Conservation (phyloP, 768 basidiomycete species). For the Mycena albidolilacea region DNA sequence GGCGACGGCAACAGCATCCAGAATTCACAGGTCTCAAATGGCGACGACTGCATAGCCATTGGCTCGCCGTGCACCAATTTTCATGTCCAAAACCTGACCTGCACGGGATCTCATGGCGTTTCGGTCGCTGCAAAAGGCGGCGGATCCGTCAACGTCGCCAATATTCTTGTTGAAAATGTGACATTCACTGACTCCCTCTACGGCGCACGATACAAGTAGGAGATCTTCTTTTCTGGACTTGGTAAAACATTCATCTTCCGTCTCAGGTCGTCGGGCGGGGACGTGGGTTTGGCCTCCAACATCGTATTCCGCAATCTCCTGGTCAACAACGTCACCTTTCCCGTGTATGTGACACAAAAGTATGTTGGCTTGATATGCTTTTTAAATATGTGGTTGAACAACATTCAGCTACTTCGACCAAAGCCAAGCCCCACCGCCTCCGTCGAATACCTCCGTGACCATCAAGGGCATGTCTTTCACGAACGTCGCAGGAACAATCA, state of each 20-base stretch:
- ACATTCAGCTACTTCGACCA: slow-evolving; percentile 32
- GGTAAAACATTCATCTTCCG: neutral
- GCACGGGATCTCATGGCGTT: slow-evolving; percentile 37
- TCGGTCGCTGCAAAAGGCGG: slow-evolving; percentile 39
- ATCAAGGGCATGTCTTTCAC: slow-evolving; percentile 29
- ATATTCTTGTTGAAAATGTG: slow-evolving; percentile 36
- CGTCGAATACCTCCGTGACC: slow-evolving; percentile 30
- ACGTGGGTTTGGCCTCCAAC: slow-evolving; percentile 27
- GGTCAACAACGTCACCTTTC: slow-evolving; percentile 37
- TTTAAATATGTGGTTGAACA: neutral
- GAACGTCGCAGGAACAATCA: slow-evolving; percentile 32
- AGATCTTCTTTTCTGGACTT: neutral
- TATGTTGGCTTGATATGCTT: neutral
- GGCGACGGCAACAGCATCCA: slow-evolving; percentile 37
- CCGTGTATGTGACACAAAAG: slow-evolving; percentile 38
- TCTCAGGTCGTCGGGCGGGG: slow-evolving; percentile 23
- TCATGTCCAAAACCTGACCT: slow-evolving; percentile 28
- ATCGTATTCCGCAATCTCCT: slow-evolving; percentile 29
- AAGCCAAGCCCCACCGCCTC: slow-evolving; percentile 36
- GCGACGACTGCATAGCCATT: slow-evolving; percentile 36
- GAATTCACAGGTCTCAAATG: slow-evolving; percentile 30
- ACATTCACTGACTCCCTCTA: slow-evolving; percentile 35
- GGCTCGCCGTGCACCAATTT: slow-evolving; percentile 37
- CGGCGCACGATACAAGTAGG: slow-evolving; percentile 36
- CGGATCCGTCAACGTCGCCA: slow-evolving; percentile 31